Percentiles rank a stretch among this genome's conserved stretches.
These are phyloP conservation scores for Suillus variegatus DNA, from an alignment of 768 basidiomycete species.

Conservation along the genomic window DNA sequence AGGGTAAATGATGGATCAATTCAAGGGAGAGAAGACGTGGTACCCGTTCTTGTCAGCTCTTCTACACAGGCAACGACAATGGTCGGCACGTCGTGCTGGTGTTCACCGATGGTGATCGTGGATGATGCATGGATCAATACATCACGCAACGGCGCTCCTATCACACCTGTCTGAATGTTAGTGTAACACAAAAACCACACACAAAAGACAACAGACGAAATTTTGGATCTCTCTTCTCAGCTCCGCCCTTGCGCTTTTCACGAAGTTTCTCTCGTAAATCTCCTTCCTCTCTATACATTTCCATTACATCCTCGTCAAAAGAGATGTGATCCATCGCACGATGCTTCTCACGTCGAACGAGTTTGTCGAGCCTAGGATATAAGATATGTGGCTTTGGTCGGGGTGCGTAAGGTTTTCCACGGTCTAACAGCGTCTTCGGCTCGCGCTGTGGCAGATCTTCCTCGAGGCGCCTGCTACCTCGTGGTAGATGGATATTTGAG, in stretches of 20 bases:
- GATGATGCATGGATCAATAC: conserved; percentile 34
- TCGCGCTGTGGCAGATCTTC: conserved; percentile 7
- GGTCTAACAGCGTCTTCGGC: conserved; percentile 5
- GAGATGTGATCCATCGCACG: conserved; percentile 31
- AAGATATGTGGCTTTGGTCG: conserved; percentile 20
- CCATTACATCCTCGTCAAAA: conserved; percentile 23
- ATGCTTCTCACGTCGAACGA: conserved; percentile 19
- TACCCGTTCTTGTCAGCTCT: conserved; percentile 48
- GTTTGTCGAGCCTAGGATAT: conserved; percentile 29
- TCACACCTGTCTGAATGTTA: conserved; percentile 29
- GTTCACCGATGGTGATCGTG: conserved; percentile 36
- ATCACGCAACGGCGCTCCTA: conserved; percentile 38
- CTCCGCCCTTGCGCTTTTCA: conserved; percentile 18
- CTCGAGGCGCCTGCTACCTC: not conserved
- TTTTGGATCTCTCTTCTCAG: conserved; percentile 22
- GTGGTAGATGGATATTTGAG: not conserved
- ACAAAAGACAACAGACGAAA: conserved; percentile 24
- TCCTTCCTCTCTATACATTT: conserved; percentile 18
- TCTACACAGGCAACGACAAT: conserved; percentile 45
- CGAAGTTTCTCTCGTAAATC: conserved; percentile 27
- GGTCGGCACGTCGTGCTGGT: conserved; percentile 38
- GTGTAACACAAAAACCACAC: not conserved
- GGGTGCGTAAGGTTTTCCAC: conserved; percentile 16
- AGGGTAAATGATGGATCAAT: conserved; percentile 1
- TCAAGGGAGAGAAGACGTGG: conserved; percentile 4